Evolutionary conservation across 257 asterid genomes (phyloP).

Genomic region (Forsythia viridissima): DNA sequence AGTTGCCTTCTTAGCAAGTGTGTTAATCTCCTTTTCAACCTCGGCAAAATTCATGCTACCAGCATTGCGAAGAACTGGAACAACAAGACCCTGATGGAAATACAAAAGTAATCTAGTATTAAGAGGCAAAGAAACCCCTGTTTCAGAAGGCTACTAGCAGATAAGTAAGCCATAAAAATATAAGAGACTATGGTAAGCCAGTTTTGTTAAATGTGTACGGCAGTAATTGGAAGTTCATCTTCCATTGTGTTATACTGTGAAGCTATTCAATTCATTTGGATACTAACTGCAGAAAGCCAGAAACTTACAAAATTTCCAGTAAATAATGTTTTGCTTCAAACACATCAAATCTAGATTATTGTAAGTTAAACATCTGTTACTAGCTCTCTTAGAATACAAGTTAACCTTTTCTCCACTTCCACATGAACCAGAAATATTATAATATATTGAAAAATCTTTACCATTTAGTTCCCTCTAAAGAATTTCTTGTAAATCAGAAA

Average conservation of each 20-base stretch:
- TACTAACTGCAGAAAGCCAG: neutral
- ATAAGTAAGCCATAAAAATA: neutral
- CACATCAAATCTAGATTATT: no score
- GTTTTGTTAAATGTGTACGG: no score
- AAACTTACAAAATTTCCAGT: neutral
- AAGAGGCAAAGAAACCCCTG: neutral
- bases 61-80: slow-evolving; percentile 91
- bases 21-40: slow-evolving; percentile 87
- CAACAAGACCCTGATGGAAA: slow-evolving; percentile 82
- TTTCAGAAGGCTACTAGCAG: neutral
- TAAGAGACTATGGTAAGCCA: no score
- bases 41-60: slow-evolving; percentile 93
- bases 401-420: neutral
- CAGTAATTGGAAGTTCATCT: neutral
- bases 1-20: slow-evolving; percentile 86
- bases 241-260: neutral
- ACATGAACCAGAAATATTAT: neutral
- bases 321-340: no score
- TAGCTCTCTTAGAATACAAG: neutral
- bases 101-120: slow-evolving; percentile 18
- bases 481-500: neutral
- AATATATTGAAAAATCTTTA: neutral
- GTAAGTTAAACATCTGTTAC: no score
- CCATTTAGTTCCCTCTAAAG: neutral
- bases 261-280: neutral